These are phyloP conservation scores for Pilaira anomala DNA, from an alignment of 192 early-diverging fungal species.

Conservation along the genomic window DNA sequence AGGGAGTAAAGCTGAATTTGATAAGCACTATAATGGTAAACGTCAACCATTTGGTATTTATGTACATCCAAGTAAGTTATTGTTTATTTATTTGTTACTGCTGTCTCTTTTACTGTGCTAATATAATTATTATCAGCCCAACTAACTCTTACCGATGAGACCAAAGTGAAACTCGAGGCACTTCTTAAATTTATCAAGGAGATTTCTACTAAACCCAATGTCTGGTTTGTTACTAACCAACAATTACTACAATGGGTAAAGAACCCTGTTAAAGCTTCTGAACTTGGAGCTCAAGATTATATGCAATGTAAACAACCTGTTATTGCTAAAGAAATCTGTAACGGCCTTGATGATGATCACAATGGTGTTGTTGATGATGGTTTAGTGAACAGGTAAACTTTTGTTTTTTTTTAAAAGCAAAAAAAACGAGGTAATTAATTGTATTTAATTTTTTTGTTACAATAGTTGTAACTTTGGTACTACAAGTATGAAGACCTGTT, in stretches of 20 bases:
- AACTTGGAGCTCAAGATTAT: constrained; percentile 59
- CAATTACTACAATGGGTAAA: constrained; percentile 72
- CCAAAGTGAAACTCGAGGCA: constrained; percentile 14
- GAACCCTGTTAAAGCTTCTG: constrained; percentile 66
- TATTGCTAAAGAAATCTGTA: constrained; percentile 62
- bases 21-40: constrained; percentile 44
- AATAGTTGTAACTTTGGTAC: constrained; percentile 45
- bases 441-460: background rate
- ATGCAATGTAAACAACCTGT: constrained; percentile 59
- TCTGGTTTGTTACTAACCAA: constrained; percentile 71
- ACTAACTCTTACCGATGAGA: constrained; percentile 31
- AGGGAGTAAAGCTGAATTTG: constrained; percentile 38
- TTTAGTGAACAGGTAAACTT: constrained; percentile 33
- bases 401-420: background rate
- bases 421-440: background rate
- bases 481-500: constrained; percentile 50
- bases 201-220: constrained; percentile 48
- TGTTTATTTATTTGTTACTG: background rate
- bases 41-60: constrained; percentile 55
- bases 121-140: constrained; percentile 40
- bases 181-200: constrained; percentile 48
- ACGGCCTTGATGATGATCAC: constrained; percentile 59
- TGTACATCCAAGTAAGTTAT: constrained; percentile 40
- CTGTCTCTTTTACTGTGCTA: background rate
- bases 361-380: constrained; percentile 38